A percentile compares a stretch with the other conserved stretches of the same genome.
phyloP scores from a whole-genome alignment of 805 yeast genomes.

The Teunomyces panamensis region DNA sequence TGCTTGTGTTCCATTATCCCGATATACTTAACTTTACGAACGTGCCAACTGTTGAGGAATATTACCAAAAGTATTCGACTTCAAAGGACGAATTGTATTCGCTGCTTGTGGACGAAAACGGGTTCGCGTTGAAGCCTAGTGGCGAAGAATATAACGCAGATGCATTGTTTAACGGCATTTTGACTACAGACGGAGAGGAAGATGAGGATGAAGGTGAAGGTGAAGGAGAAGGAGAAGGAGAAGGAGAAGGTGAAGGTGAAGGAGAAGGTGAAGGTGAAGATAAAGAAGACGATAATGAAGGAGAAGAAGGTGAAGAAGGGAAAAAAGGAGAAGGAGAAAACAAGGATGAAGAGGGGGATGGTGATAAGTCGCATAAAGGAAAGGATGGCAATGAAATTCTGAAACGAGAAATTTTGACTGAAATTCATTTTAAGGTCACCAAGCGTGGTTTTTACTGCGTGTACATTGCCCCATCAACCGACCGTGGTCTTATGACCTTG shows the following conservation, averaged over 20 bases:
- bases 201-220: neutral
- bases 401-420: neutral
- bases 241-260: slow-evolving; percentile 3
- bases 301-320: neutral
- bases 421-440: slow-evolving; percentile 13
- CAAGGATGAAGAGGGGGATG: neutral
- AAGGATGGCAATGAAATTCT: neutral
- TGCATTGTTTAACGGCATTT: neutral
- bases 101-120: slow-evolving; percentile 8
- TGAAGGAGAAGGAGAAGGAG: neutral
- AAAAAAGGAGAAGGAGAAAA: neutral
- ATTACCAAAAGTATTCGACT: slow-evolving; percentile 5
- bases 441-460: slow-evolving; percentile 30
- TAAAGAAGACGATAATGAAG: slow-evolving; percentile 4
- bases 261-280: slow-evolving; percentile 8
- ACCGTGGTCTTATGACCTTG: slow-evolving; percentile 9
- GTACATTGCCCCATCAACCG: slow-evolving; percentile 23
- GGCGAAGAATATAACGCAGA: slow-evolving; percentile 1
- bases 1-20: slow-evolving; percentile 21
- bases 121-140: slow-evolving; percentile 12
- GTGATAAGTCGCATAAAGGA: neutral
- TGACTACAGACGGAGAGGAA: neutral
- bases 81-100: slow-evolving; percentile 1
- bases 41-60: slow-evolving; percentile 16
- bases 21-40: slow-evolving; percentile 20